phyloP scores from a whole-genome alignment of 1,139 yeast species.

The Scheffersomyces titani region DNA sequence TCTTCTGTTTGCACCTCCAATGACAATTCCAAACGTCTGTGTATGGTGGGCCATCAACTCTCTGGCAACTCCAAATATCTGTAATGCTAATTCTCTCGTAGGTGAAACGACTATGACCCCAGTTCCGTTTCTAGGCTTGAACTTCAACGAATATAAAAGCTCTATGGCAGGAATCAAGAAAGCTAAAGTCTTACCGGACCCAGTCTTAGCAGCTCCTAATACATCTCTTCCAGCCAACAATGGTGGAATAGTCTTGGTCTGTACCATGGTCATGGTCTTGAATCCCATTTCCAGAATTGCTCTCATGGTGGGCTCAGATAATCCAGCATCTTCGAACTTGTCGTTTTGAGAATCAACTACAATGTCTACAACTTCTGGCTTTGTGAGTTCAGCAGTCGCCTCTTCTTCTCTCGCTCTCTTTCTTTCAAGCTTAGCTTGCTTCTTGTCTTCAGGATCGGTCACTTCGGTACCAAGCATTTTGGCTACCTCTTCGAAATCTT shows the following conservation, averaged over 20 bases:
- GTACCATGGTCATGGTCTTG: constrained; percentile 87
- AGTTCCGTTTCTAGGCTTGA: constrained; percentile 91
- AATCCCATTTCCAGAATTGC: constrained; percentile 89
- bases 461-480: constrained; percentile 48
- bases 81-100: constrained; percentile 90
- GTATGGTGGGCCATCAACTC: constrained; percentile 89
- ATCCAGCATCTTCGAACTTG: constrained; percentile 52
- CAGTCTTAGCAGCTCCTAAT: constrained; percentile 96
- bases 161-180: constrained; percentile 95
- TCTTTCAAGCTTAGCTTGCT: constrained; percentile 19
- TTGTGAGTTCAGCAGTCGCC: constrained; percentile 22
- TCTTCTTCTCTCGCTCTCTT: constrained; percentile 18
- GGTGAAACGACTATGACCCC: constrained; percentile 88
- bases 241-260: constrained; percentile 93
- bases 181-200: constrained; percentile 96
- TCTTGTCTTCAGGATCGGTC: constrained; percentile 39
- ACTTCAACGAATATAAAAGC: constrained; percentile 80
- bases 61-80: constrained; percentile 94
- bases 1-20: constrained; percentile 98
- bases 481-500: constrained; percentile 59
- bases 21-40: constrained; percentile 94
- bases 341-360: constrained; percentile 38
- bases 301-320: constrained; percentile 77
- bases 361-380: constrained; percentile 26
- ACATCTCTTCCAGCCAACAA: constrained; percentile 93